These are phyloP conservation scores for Suillus variegatus DNA, from an alignment of 768 basidiomycete species.

Conservation along the genomic window DNA sequence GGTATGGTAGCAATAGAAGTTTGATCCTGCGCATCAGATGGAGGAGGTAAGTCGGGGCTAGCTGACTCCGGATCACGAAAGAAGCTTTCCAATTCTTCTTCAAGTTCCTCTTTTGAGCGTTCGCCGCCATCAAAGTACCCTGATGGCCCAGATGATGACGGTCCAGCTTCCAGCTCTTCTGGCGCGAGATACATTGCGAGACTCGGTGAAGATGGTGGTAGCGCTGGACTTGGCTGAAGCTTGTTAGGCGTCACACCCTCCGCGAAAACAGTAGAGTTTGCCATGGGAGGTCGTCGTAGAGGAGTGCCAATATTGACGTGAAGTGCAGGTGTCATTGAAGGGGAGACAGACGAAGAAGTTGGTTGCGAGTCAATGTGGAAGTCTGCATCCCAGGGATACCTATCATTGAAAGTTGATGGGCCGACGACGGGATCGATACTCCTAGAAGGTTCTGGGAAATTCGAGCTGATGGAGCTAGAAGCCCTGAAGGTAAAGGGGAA, in stretches of 20 bases:
- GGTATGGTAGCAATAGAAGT: slow-evolving; percentile 14
- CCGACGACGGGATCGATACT: neutral
- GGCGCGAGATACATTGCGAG: slow-evolving; percentile 47
- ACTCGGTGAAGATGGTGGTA: slow-evolving; percentile 36
- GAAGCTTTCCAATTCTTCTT: slow-evolving; percentile 30
- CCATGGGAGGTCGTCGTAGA: slow-evolving; percentile 24
- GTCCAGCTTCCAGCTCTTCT: slow-evolving; percentile 46
- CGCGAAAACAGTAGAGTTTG: slow-evolving; percentile 16
- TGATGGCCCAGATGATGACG: slow-evolving; percentile 27
- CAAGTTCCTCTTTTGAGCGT: slow-evolving; percentile 21
- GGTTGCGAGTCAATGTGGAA: slow-evolving; percentile 3
- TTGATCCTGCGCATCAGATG: slow-evolving; percentile 8
- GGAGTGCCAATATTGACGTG: slow-evolving; percentile 17
- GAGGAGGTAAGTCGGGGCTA: neutral
- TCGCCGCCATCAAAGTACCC: slow-evolving; percentile 31
- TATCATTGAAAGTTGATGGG: neutral
- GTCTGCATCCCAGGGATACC: slow-evolving; percentile 1
- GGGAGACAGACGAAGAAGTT: slow-evolving; percentile 9
- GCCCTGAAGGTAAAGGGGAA: slow-evolving; percentile 19
- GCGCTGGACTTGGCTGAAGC: slow-evolving; percentile 14
- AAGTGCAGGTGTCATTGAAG: slow-evolving; percentile 13
- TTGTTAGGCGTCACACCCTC: slow-evolving; percentile 16
- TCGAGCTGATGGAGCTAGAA: slow-evolving; percentile 12
- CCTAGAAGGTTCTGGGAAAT: neutral
- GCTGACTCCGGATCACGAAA: slow-evolving; percentile 25